A percentile compares a stretch with the other conserved stretches of the same genome.
Conservation (phyloP, 129 eudicot species). For the Helichrysum umbraculigerum region DNA sequence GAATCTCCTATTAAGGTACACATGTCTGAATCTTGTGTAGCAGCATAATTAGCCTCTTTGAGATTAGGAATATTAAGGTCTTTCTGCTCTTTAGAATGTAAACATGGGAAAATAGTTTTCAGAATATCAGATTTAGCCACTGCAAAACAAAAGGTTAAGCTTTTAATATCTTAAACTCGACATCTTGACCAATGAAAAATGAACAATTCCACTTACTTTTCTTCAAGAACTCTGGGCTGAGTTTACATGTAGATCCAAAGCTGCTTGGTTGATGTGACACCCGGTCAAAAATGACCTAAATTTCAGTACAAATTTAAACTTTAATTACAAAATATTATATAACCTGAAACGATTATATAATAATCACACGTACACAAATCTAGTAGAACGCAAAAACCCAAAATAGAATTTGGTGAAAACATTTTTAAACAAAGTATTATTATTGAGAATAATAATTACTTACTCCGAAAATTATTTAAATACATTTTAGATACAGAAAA, state of each 20-base stretch:
- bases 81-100: slow-evolving; percentile 59
- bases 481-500: no score
- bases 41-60: slow-evolving; percentile 87
- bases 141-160: slow-evolving; percentile 27
- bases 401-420: no score
- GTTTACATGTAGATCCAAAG: slow-evolving; percentile 87
- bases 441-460: no score
- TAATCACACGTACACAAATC: no score
- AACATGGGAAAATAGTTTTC: slow-evolving; percentile 66
- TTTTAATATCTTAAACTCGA: background rate
- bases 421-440: no score
- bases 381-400: no score
- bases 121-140: slow-evolving; percentile 68
- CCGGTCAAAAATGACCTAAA: no score
- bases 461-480: no score
- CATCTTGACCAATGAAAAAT: background rate
- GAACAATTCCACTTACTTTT: slow-evolving; percentile 53
- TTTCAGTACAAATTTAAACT: no score
- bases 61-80: slow-evolving; percentile 72
- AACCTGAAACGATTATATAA: no score
- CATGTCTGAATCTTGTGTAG: slow-evolving; percentile 54
- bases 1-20: slow-evolving; percentile 97
- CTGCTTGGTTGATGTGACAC: slow-evolving; percentile 61
- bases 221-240: slow-evolving; percentile 60
- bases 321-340: no score